Base-by-base conservation (phyloP, 768 basidiomycete genomes). In the Sistotremastrum suecicum region DNA sequence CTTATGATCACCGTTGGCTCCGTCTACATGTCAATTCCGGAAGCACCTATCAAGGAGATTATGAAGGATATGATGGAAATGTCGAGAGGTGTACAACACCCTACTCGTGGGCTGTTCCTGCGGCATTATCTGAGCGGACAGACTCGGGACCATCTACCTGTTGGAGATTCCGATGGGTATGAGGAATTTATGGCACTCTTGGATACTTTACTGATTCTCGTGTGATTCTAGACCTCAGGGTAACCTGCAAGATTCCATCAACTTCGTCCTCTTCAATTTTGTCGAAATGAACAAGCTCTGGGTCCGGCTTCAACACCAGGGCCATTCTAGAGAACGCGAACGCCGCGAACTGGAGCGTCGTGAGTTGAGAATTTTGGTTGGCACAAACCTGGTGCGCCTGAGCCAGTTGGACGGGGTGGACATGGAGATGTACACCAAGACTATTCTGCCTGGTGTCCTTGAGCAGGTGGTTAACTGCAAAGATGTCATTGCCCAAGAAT, bases 1-100 rank as follows among this genome's bases (percentile, higher is more conserved):
- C 85, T 98, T 57, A 98, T 99, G 95, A 95, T 98, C 56, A 98
- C 95, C 36, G 94, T 99, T 50, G 95, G 95, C 52, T 88, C 94
- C 1, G 92, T 98, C 34, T 99, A 97, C 71, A 98, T 99, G 95
- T 91, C 90, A 31, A 81, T 97, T 43, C 80, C 90, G 2, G 94
- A 95, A 48, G 92, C 94, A 7, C 94, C 94, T 3, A 81, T 98
- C 46, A 95, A 91, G 70, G 94, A 99, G 67, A 90, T 99, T 51
- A 99, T 98, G 94, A 98, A 95, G 72, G 95, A 99, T 63, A 97
- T 98, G 94, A 84, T 99, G 84, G 95, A 99, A 63, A 98, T 98
- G 95, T 90, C 90, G 34, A 72, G 91, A 12, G 95, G 95, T 50
- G 90, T 99, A 4, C 72, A 98, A 51, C 91, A 98, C 60, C 94